These are phyloP conservation scores for Pythium brachiatum DNA, from an alignment of 352 stramenopile genomes.

Conservation along the genomic window DNA sequence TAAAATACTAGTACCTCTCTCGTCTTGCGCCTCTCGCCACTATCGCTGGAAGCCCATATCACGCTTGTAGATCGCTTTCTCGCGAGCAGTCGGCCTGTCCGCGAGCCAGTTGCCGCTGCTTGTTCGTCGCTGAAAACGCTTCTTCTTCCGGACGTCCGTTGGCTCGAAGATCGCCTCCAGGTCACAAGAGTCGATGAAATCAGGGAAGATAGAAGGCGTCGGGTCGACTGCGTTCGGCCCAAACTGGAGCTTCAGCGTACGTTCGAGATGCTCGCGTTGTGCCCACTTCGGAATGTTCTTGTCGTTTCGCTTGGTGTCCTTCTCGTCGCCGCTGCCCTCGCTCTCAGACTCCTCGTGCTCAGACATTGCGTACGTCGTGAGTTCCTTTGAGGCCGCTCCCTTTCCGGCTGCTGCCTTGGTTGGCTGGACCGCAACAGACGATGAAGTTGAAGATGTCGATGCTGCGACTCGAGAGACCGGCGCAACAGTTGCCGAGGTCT, in stretches of 20 bases:
- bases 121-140: constrained; percentile 70
- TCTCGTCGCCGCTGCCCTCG: constrained; percentile 45
- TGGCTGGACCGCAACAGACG: not conserved
- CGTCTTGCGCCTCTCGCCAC: not conserved
- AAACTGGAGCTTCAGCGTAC: constrained; percentile 67
- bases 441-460: constrained; percentile 2
- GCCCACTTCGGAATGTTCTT: constrained; percentile 85
- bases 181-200: constrained; percentile 84
- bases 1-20: constrained; percentile 26
- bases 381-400: constrained; percentile 19
- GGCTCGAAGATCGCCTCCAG: constrained; percentile 83
- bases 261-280: constrained; percentile 70
- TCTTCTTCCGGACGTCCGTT: constrained; percentile 70
- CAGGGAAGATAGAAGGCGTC: constrained; percentile 76
- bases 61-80: constrained; percentile 77
- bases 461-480: constrained; percentile 14
- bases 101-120: constrained; percentile 86
- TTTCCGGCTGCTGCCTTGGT: constrained; percentile 25
- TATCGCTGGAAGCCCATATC: constrained; percentile 79
- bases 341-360: constrained; percentile 67
- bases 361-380: constrained; percentile 76
- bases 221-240: constrained; percentile 69
- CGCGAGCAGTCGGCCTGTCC: constrained; percentile 68
- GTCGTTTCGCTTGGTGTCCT: constrained; percentile 34
- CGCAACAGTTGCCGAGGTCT: constrained; percentile 2